Conservation (phyloP, 2,329 filamentous ascomycete genomes). For the Colletotrichum shisoi region DNA sequence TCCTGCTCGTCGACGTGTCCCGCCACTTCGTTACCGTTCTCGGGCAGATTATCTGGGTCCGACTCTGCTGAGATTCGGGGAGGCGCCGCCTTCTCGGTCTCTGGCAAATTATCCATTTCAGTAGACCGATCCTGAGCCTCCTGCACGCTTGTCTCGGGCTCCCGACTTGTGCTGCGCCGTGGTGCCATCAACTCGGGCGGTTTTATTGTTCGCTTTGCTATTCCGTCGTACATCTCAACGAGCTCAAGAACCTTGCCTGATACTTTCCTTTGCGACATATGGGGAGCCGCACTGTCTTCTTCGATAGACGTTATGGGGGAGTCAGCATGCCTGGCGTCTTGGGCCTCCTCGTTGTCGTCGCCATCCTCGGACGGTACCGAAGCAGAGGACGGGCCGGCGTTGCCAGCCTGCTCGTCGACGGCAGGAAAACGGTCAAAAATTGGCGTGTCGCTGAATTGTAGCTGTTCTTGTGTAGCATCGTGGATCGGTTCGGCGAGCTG, state of each 20-base stretch:
- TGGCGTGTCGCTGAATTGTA: not conserved
- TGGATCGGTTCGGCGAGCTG: not conserved
- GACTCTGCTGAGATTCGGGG: not conserved
- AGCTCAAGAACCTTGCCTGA: conserved; percentile 58
- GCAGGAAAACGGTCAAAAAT: not conserved
- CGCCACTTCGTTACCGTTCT: not conserved
- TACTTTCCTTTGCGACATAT: conserved; percentile 15
- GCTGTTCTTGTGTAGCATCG: conserved; percentile 22
- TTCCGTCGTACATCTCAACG: conserved; percentile 60
- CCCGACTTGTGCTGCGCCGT: conserved; percentile 28
- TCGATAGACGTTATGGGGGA: conserved; percentile 58
- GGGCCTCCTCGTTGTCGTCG: conserved; percentile 41
- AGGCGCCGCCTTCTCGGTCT: not conserved
- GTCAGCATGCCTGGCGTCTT: conserved; percentile 42
- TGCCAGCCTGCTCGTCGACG: not conserved
- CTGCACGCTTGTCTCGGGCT: not conserved
- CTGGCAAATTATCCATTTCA: not conserved
- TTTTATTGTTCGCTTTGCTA: conserved; percentile 44
- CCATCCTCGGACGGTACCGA: conserved; percentile 42
- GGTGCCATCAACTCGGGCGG: conserved; percentile 13
- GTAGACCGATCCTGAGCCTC: not conserved
- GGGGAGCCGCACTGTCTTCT: conserved; percentile 49
- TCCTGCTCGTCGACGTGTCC: conserved; percentile 7
- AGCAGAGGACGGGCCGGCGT: conserved; percentile 9
- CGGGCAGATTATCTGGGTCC: too few relatives aligned